These are phyloP conservation scores for Pythium dissotocum DNA, from an alignment of 352 stramenopile species.

Conservation along the genomic window DNA sequence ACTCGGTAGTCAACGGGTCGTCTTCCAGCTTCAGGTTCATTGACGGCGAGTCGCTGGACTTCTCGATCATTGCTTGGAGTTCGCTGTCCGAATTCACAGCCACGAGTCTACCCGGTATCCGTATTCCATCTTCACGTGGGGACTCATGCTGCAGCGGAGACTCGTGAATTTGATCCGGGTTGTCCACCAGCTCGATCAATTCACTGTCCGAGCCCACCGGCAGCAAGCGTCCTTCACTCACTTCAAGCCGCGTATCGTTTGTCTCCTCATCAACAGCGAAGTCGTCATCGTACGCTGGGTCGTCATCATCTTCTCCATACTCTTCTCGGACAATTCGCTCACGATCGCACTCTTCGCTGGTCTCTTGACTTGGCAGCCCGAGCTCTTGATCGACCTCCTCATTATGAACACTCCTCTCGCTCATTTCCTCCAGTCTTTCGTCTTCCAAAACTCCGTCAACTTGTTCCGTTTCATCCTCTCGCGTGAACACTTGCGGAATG, in stretches of 20 bases:
- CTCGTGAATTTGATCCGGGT: background rate
- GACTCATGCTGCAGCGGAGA: background rate
- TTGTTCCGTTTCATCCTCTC: no score
- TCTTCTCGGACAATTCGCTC: background rate
- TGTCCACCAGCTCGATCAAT: constrained; percentile 22
- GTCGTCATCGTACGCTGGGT: background rate
- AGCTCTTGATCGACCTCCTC: background rate
- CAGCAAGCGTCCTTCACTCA: constrained; percentile 2
- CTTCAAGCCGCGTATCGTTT: background rate
- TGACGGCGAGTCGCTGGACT: background rate
- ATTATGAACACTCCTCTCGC: background rate
- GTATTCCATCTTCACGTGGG: background rate
- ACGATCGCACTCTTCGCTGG: background rate
- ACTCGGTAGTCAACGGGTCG: constrained; percentile 11
- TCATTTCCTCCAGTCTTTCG: background rate
- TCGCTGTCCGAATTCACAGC: constrained; percentile 8
- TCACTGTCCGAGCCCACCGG: constrained; percentile 26
- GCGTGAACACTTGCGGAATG: background rate
- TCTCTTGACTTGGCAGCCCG: background rate
- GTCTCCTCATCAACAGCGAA: background rate
- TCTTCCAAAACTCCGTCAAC: background rate
- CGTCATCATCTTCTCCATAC: background rate
- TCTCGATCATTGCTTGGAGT: constrained; percentile 5
- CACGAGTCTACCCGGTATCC: background rate
- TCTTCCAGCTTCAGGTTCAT: background rate